phyloP scores from a whole-genome alignment of 306 rosid species.

The Vigna trinervia region DNA sequence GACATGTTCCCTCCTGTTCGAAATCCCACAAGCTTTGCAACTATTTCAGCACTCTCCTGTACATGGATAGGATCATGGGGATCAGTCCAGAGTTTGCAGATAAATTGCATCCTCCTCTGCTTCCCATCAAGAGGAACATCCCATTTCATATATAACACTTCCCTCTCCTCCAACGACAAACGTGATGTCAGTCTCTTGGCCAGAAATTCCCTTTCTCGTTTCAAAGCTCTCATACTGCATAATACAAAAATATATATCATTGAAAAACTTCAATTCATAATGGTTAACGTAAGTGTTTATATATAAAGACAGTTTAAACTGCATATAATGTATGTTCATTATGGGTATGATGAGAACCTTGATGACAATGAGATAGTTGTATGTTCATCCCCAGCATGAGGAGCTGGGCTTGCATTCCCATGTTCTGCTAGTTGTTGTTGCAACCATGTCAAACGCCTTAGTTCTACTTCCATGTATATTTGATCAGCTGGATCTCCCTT shows the following conservation, averaged over 20 bases:
- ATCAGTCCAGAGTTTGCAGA: conserved; percentile 92
- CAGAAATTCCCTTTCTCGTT: conserved; percentile 90
- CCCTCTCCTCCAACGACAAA: conserved; percentile 84
- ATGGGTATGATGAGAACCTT: conserved; percentile 56
- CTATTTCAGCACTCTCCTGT: conserved; percentile 93
- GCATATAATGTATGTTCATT: too few species aligned
- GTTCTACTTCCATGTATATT: conserved; percentile 95
- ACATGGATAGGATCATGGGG: conserved; percentile 84
- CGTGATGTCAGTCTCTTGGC: conserved; percentile 91
- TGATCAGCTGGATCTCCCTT: conserved; percentile 96
- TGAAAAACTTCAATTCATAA: conserved; percentile 1
- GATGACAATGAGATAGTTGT: conserved; percentile 82
- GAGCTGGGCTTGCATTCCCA: conserved; percentile 96
- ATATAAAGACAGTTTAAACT: neutral
- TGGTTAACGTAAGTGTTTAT: too few species aligned
- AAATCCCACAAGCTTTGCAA: conserved; percentile 95
- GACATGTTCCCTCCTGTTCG: conserved; percentile 92
- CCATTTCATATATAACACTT: conserved; percentile 84
- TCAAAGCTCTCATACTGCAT: conserved; percentile 81
- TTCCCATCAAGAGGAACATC: conserved; percentile 95
- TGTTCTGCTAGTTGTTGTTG: conserved; percentile 87
- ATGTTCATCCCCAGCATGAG: conserved; percentile 80
- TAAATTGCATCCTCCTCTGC: conserved; percentile 85
- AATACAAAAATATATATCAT: conserved; percentile 28
- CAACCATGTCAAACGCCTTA: conserved; percentile 94